Evolutionary conservation across 192 early-diverging fungal species (phyloP), one percentile per base, ranked within the genome.

Genomic region (Mortierella claussenii): DNA sequence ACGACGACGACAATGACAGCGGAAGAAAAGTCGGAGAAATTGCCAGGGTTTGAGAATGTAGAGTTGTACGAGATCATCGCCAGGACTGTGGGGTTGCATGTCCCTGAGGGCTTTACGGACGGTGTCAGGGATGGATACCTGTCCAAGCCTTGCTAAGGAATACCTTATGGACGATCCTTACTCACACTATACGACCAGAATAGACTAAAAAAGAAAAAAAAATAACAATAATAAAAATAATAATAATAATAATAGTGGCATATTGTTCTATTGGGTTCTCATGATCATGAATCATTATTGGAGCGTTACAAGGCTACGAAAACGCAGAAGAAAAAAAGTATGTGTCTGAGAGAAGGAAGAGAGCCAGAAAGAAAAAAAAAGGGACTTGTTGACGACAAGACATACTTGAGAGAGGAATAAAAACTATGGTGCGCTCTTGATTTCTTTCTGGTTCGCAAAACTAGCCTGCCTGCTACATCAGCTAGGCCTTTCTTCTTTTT

Each of bases 1-100:
- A 10, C 37, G 7, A 13, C 37, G 7, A 40, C 37, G 7, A n/a
- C n/a, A n/a, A n/a, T n/a, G n/a, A n/a, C n/a, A n/a, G n/a, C n/a
- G n/a, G n/a, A n/a, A n/a, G 37, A 40, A 40, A 13, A 7, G 8
- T 10, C 13, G 7, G 37, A 40, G 8, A 63, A 51, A 17, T 28
- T 75, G n/a, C 70, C 21, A 20, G 30, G 62, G 5, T 65, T 75
- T 21, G 70, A 75, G 33, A 75, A 75, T 55, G 63, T 75, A 2
- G 70, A 75, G 27, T 47, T 75, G n/a, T 57, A 75, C 43, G 63
- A 75, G 43, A 65, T 75, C 27, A 60, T 75, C 51, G 70, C 70
- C 3, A 21, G 73, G 47, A 76, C 73, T 9, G 59, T 76, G 8
- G 73, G 73, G 0, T 52, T 76, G 24, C 26, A 57, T 43, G 54